A percentile compares a stretch with the other conserved stretches of the same genome.
Evolutionary conservation across 2,329 filamentous ascomycete species (phyloP).

Genomic region (Peltaster fructicola): DNA sequence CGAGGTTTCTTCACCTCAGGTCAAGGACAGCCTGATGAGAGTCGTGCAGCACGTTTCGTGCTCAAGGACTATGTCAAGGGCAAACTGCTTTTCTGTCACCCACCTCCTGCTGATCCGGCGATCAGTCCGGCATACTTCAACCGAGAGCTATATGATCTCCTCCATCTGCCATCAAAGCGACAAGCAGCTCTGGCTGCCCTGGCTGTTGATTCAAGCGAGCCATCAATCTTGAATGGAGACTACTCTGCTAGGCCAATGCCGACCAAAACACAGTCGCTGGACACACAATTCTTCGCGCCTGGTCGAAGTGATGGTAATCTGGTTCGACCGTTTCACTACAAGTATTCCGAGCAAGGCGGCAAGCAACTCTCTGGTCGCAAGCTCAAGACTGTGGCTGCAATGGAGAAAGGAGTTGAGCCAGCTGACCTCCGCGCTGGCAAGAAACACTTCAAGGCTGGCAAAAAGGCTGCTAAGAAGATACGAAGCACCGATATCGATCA

Average conservation of each 20-base stretch:
- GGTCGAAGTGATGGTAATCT: conserved; percentile 45
- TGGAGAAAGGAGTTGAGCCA: conserved; percentile 72
- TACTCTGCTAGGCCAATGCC: conserved; percentile 31
- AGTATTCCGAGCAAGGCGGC: conserved; percentile 73
- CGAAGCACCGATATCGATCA: too few relatives aligned
- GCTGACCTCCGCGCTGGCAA: conserved; percentile 60
- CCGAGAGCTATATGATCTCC: conserved; percentile 66
- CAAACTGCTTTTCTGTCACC: conserved; percentile 81
- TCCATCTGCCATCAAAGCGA: conserved; percentile 67
- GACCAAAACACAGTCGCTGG: conserved; percentile 57
- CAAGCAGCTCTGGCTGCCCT: conserved; percentile 43
- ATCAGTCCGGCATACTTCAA: conserved; percentile 69
- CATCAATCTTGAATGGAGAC: conserved; percentile 27
- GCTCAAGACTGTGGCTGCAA: conserved; percentile 56
- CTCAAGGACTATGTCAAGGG: conserved; percentile 97
- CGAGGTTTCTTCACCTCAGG: conserved; percentile 83
- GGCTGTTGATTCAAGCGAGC: conserved; percentile 22
- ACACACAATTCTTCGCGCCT: conserved; percentile 75
- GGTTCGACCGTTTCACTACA: conserved; percentile 70
- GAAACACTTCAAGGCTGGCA: conserved; percentile 84
- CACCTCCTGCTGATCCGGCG: conserved; percentile 50
- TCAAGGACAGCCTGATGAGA: conserved; percentile 74
- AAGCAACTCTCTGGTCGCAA: conserved; percentile 74
- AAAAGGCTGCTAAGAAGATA: conserved; percentile 26
- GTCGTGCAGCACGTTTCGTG: conserved; percentile 70